Conservation (phyloP, 805 yeast genomes). For the Zygosaccharomyces lentus region DNA sequence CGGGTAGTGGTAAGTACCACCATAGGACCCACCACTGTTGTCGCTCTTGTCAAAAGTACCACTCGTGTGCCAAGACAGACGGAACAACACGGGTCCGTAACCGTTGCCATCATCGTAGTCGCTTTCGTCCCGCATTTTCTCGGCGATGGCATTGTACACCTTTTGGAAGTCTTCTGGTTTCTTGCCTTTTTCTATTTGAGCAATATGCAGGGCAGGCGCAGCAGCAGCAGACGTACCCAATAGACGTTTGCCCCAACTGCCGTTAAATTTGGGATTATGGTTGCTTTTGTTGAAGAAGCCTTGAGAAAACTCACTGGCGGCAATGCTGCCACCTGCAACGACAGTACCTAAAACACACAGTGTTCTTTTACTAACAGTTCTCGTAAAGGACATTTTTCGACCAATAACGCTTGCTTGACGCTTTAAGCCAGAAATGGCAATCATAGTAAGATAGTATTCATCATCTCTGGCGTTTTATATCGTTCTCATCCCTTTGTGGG, state of each 20-base stretch:
- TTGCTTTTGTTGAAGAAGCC: conserved; percentile 18
- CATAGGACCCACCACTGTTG: conserved; percentile 63
- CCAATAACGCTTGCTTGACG: background rate
- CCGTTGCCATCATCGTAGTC: conserved; percentile 64
- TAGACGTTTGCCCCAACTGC: conserved; percentile 18
- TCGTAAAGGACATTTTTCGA: conserved; percentile 13
- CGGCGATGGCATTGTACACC: conserved; percentile 71
- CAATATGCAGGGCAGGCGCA: conserved; percentile 38
- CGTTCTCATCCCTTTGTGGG: background rate
- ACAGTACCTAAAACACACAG: conserved; percentile 27
- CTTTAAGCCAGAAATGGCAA: background rate
- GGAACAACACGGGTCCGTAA: conserved; percentile 70
- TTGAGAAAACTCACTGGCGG: conserved; percentile 14
- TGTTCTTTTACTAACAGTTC: conserved; percentile 23
- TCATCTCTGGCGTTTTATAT: background rate
- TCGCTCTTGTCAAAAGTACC: conserved; percentile 70
- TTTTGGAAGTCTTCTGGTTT: conserved; percentile 51
- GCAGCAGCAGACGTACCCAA: conserved; percentile 24
- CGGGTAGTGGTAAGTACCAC: conserved; percentile 59
- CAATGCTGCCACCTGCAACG: conserved; percentile 29
- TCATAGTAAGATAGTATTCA: too few relatives aligned
- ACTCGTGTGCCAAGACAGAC: conserved; percentile 83
- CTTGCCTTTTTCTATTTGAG: conserved; percentile 29
- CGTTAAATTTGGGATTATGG: conserved; percentile 16
- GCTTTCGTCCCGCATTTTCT: conserved; percentile 49